Percentiles rank a stretch among this genome's conserved stretches.
Conservation (phyloP, 2,329 filamentous ascomycete genomes). For the Amauroascus niger region DNA sequence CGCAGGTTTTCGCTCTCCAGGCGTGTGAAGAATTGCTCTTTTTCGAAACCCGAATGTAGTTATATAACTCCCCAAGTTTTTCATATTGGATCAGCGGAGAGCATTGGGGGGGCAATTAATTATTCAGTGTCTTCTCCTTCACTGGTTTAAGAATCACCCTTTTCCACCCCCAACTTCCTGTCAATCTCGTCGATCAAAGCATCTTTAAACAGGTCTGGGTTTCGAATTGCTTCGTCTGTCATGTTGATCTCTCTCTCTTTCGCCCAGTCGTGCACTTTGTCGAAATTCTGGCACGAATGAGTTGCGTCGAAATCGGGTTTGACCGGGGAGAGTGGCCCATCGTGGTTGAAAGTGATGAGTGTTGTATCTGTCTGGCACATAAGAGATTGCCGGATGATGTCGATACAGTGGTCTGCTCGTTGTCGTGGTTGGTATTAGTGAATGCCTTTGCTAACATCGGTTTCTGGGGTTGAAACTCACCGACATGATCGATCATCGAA, state of each 20-base stretch:
- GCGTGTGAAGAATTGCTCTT: too few relatives aligned
- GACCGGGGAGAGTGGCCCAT: not conserved
- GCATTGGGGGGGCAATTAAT: too few relatives aligned
- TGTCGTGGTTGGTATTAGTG: not conserved
- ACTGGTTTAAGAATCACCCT: not conserved
- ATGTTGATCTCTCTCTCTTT: conserved; percentile 14
- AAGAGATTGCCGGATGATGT: conserved; percentile 16
- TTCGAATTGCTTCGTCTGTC: conserved; percentile 9
- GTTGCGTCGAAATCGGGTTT: conserved; percentile 15
- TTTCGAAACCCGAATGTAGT: too few relatives aligned
- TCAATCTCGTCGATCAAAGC: conserved; percentile 3
- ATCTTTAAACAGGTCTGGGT: conserved; percentile 10
- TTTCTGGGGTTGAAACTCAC: conserved; percentile 2
- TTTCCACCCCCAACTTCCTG: not conserved
- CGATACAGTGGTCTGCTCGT: conserved; percentile 16
- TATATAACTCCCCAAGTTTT: too few relatives aligned
- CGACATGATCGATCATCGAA: conserved; percentile 15
- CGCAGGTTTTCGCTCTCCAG: too few relatives aligned
- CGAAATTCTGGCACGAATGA: conserved; percentile 15
- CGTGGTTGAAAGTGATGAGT: conserved; percentile 15
- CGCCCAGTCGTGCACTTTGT: conserved; percentile 14
- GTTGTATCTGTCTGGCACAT: conserved; percentile 16
- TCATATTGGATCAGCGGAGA: too few relatives aligned
- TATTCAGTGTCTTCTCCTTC: too few relatives aligned
- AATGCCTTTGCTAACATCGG: not conserved